phyloP scores from a whole-genome alignment of 164 flowering plant species.

The Piper betle region DNA sequence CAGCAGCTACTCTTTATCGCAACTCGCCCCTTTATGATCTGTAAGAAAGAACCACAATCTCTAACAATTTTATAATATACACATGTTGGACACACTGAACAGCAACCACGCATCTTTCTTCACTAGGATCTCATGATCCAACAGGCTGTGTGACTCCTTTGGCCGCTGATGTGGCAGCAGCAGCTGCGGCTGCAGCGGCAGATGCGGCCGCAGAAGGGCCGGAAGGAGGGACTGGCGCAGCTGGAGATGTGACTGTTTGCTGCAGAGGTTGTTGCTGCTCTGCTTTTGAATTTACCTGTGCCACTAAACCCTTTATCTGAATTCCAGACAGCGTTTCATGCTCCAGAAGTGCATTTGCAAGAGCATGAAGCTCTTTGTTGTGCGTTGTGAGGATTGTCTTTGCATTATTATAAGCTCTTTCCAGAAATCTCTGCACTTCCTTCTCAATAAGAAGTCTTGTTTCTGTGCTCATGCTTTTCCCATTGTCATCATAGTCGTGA shows the following conservation, averaged over 20 bases:
- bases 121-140: slow-evolving; percentile 30
- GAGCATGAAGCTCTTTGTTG: slow-evolving; percentile 68
- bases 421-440: slow-evolving; percentile 53
- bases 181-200: slow-evolving; percentile 63
- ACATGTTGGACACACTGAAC: background rate
- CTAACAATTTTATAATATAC: background rate
- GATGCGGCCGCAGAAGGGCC: slow-evolving; percentile 51
- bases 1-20: background rate
- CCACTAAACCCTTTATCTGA: slow-evolving; percentile 69
- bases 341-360: slow-evolving; percentile 84
- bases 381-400: slow-evolving; percentile 66
- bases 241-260: slow-evolving; percentile 24
- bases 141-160: slow-evolving; percentile 71
- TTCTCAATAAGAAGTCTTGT: slow-evolving; percentile 76
- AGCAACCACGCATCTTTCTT: background rate
- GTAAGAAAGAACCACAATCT: background rate
- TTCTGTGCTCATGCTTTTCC: slow-evolving; percentile 89
- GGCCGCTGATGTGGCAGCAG: slow-evolving; percentile 42
- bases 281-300: slow-evolving; percentile 38
- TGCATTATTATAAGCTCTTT: slow-evolving; percentile 79
- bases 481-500: slow-evolving; percentile 72
- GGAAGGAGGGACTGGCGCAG: slow-evolving; percentile 48
- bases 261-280: slow-evolving; percentile 30
- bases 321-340: slow-evolving; percentile 73
- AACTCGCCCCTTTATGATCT: background rate